These are phyloP conservation scores for Aspergillus japonicus DNA, from an alignment of 2,329 filamentous ascomycete species.

Conservation along the genomic window DNA sequence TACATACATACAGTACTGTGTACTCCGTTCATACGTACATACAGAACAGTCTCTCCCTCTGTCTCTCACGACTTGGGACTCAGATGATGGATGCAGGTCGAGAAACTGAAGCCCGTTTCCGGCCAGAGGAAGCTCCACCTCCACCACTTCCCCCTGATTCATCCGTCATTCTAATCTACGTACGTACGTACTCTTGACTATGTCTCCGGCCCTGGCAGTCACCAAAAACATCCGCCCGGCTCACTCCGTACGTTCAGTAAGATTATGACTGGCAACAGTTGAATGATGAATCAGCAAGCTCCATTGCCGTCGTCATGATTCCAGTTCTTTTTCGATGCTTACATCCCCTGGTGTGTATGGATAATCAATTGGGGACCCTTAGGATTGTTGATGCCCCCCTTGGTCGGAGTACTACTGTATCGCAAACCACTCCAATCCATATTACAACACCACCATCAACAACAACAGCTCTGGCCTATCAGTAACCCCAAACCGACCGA, in stretches of 20 bases:
- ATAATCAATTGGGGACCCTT: neutral
- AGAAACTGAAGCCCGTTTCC: slow-evolving; percentile 16
- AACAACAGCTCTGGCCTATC: no score
- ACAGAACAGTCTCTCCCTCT: neutral
- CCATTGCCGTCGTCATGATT: neutral
- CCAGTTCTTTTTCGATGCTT: neutral
- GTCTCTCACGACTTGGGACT: no score
- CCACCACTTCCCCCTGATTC: slow-evolving; percentile 20
- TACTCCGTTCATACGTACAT: neutral
- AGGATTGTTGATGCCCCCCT: neutral
- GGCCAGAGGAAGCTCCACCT: slow-evolving; percentile 12
- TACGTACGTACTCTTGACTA: neutral
- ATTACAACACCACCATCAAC: no score
- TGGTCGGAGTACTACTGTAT: no score
- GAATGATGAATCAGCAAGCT: slow-evolving; percentile 1
- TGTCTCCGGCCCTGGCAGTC: slow-evolving; percentile 1
- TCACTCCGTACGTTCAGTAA: no score
- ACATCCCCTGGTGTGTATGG: neutral
- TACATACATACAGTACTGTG: neutral
- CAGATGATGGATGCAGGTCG: slow-evolving; percentile 14
- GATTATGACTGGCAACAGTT: no score
- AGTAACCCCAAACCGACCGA: neutral
- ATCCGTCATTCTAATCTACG: neutral
- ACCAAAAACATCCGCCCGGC: slow-evolving; percentile 8
- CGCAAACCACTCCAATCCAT: no score